Percentiles rank a stretch among this genome's conserved stretches.
Conservation (phyloP, 2,329 filamentous ascomycete genomes). For the Lecanoromycetidae sp. region DNA sequence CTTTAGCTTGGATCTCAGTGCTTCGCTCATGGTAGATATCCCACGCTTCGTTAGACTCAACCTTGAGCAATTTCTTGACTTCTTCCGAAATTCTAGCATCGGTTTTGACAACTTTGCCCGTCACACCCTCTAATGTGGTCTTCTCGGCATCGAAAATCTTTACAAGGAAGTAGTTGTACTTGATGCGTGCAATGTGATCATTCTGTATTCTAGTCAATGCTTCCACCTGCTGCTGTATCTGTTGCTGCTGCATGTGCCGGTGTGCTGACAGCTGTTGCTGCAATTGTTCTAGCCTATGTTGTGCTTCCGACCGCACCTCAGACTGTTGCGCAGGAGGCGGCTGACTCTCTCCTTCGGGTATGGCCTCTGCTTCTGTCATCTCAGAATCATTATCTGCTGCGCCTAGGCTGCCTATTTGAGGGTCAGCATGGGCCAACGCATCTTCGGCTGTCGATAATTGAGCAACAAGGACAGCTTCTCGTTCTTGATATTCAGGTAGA, state of each 20-base stretch:
- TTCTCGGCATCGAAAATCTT: constrained; percentile 41
- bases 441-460: not conserved
- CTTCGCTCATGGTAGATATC: constrained; percentile 12
- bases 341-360: not conserved
- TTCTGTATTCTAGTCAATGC: no score
- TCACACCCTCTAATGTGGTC: constrained; percentile 31
- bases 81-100: constrained; percentile 27
- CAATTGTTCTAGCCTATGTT: no score
- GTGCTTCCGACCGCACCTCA: no score
- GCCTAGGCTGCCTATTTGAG: not conserved
- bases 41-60: constrained; percentile 27
- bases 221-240: no score
- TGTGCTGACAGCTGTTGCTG: no score
- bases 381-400: constrained; percentile 5
- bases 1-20: not conserved
- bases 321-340: no score
- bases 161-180: constrained; percentile 30
- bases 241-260: no score
- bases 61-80: constrained; percentile 24
- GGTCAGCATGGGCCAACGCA: not conserved
- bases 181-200: not conserved
- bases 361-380: constrained; percentile 9
- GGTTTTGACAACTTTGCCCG: constrained; percentile 32
- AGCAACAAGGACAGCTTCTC: not conserved
- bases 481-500: no score